Evolutionary conservation across 2,329 filamentous ascomycete genomes (phyloP).

Genomic region (Fusarium sp.): DNA sequence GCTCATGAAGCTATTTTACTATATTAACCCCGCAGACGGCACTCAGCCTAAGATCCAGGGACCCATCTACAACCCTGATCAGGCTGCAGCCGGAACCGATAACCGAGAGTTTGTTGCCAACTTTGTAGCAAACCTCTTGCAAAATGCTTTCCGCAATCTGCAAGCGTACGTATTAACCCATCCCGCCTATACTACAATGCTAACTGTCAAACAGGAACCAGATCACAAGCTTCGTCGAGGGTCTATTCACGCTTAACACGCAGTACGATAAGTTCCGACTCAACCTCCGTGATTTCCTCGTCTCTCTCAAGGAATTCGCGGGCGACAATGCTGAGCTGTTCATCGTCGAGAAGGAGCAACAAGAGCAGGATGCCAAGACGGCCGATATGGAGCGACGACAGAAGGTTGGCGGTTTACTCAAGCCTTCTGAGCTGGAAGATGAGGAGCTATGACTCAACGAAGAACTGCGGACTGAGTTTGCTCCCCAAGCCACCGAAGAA

Average conservation of each 20-base stretch:
- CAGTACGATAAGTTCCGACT: conserved; percentile 96
- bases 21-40: conserved; percentile 80
- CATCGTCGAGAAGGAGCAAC: conserved; percentile 93
- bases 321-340: conserved; percentile 96
- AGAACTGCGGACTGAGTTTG: conserved; percentile 74
- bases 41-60: conserved; percentile 87
- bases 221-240: conserved; percentile 90
- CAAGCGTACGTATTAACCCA: conserved; percentile 75
- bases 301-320: conserved; percentile 95
- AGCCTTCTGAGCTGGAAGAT: conserved; percentile 96
- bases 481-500: conserved; percentile 54
- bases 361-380: conserved; percentile 84
- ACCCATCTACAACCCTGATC: conserved; percentile 87
- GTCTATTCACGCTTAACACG: conserved; percentile 87
- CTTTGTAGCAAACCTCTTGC: conserved; percentile 86
- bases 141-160: conserved; percentile 93
- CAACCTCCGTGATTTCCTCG: conserved; percentile 95
- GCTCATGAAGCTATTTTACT: conserved; percentile 95
- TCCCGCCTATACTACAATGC: conserved; percentile 25
- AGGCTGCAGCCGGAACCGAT: conserved; percentile 83
- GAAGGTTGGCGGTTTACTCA: conserved; percentile 95
- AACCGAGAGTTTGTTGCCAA: conserved; percentile 93
- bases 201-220: conserved; percentile 73
- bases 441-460: conserved; percentile 88
- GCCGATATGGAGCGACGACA: conserved; percentile 92